Percentiles rank a stretch among this genome's conserved stretches.
Conservation (phyloP, 192 early-diverging fungal genomes). For the Physocladia obscura region DNA sequence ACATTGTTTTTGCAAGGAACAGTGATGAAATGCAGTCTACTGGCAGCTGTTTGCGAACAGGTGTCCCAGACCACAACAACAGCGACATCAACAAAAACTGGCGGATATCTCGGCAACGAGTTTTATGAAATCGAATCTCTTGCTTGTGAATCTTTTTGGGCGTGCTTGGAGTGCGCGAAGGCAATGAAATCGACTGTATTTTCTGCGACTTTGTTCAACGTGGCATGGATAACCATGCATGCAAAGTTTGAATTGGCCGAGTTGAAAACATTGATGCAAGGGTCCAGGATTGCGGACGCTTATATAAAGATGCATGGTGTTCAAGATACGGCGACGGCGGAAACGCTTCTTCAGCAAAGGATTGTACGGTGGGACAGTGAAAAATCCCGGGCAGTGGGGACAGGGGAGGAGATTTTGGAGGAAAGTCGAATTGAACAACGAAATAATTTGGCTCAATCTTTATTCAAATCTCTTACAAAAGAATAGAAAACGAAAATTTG, state of each 20-base stretch:
- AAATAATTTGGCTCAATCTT: too few species aligned
- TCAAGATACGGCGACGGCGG: too few species aligned
- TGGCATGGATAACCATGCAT: conserved; percentile 11
- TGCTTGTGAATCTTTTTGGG: background rate
- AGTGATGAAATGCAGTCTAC: conserved; percentile 4
- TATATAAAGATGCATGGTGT: background rate
- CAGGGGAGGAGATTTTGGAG: too few species aligned
- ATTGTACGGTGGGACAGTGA: too few species aligned
- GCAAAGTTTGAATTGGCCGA: conserved; percentile 19
- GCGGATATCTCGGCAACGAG: background rate
- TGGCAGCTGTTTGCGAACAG: background rate
- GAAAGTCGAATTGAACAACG: too few species aligned
- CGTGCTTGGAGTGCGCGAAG: conserved; percentile 7
- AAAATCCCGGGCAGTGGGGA: too few species aligned
- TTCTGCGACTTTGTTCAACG: background rate
- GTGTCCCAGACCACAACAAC: too few species aligned
- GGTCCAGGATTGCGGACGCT: background rate
- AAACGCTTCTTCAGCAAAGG: too few species aligned
- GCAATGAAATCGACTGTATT: background rate
- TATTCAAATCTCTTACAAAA: too few species aligned
- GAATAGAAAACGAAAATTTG: too few species aligned
- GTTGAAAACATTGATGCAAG: background rate
- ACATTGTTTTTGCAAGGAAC: background rate
- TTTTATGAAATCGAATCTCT: background rate
- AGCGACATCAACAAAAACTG: too few species aligned